Evolutionary conservation across 1,284 basidiomycete genomes (phyloP).

Genomic region (Ustilago nuda): DNA sequence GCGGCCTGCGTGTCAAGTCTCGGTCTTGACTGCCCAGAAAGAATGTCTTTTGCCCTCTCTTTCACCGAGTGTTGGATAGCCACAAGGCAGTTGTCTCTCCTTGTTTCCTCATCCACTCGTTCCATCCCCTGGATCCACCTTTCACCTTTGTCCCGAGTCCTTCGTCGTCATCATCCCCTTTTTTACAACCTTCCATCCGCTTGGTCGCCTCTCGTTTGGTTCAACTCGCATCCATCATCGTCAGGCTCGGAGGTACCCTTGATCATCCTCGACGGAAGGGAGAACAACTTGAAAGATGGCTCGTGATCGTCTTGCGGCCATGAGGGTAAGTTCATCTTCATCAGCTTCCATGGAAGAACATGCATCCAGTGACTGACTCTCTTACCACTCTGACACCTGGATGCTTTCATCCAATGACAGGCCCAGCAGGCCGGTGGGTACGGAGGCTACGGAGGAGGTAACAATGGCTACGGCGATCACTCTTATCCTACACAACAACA

Average conservation of each 20-base stretch:
- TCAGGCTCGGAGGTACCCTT: not conserved
- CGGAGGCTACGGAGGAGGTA: conserved; percentile 60
- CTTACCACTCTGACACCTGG: not conserved
- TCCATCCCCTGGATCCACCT: not conserved
- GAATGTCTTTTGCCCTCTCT: conserved; percentile 1
- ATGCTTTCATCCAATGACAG: conserved; percentile 6
- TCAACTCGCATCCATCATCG: not conserved
- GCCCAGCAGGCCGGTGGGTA: conserved; percentile 64
- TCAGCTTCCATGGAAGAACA: not conserved
- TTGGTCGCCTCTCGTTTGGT: not conserved
- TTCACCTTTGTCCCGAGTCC: not conserved
- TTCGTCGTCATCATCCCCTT: conserved; percentile 1
- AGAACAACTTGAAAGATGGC: conserved; percentile 37
- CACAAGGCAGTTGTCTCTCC: not conserved
- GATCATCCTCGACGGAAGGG: not conserved
- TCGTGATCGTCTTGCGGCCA: conserved; percentile 59
- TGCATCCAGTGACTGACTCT: conserved; percentile 13
- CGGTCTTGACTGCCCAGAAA: conserved; percentile 11
- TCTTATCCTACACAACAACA: conserved; percentile 66
- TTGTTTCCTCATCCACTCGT: not conserved
- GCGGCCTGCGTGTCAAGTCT: not conserved
- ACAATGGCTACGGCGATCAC: conserved; percentile 69
- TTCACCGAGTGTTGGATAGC: not conserved
- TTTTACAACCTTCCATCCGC: conserved; percentile 2
- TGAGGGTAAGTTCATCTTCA: conserved; percentile 44